phyloP scores from a whole-genome alignment of 2,329 filamentous ascomycete species.

The Colletotrichum tropicicola region DNA sequence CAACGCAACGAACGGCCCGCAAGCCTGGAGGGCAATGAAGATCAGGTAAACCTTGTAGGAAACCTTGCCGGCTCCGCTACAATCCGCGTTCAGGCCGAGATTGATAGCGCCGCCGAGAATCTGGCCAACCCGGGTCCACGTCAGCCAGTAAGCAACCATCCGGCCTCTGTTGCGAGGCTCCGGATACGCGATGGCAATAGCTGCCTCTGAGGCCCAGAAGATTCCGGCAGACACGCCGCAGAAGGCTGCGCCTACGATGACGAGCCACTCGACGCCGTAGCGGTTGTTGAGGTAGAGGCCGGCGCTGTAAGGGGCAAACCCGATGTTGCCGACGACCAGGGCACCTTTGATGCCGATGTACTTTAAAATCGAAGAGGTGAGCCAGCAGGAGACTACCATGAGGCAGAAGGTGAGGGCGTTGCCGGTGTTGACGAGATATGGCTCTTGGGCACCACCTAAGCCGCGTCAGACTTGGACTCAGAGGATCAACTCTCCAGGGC shows the following conservation, averaged over 20 bases:
- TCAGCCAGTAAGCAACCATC: slow-evolving; percentile 71
- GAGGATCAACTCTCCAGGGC: not conserved
- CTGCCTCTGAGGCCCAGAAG: slow-evolving; percentile 45
- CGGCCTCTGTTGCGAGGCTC: slow-evolving; percentile 70
- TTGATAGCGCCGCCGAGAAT: slow-evolving; percentile 61
- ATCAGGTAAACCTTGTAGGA: slow-evolving; percentile 51
- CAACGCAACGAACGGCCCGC: slow-evolving; percentile 54
- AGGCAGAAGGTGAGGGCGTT: slow-evolving; percentile 74
- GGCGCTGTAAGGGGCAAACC: slow-evolving; percentile 53
- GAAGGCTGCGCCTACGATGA: slow-evolving; percentile 50
- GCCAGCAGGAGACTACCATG: slow-evolving; percentile 53
- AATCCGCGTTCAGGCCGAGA: slow-evolving; percentile 55
- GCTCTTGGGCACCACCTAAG: slow-evolving; percentile 69
- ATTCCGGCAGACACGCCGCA: slow-evolving; percentile 50
- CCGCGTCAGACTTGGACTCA: slow-evolving; percentile 36
- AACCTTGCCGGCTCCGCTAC: slow-evolving; percentile 54
- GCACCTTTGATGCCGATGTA: slow-evolving; percentile 44
- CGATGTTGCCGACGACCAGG: slow-evolving; percentile 51
- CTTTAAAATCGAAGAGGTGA: slow-evolving; percentile 50
- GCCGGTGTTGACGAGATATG: slow-evolving; percentile 74
- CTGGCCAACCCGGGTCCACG: slow-evolving; percentile 63
- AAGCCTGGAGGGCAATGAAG: slow-evolving; percentile 53
- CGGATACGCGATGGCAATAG: slow-evolving; percentile 60
- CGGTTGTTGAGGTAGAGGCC: slow-evolving; percentile 54
- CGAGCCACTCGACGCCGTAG: slow-evolving; percentile 52